Conservation (phyloP, 1,139 yeast species). For the Saccharomyces hybrid region DNA sequence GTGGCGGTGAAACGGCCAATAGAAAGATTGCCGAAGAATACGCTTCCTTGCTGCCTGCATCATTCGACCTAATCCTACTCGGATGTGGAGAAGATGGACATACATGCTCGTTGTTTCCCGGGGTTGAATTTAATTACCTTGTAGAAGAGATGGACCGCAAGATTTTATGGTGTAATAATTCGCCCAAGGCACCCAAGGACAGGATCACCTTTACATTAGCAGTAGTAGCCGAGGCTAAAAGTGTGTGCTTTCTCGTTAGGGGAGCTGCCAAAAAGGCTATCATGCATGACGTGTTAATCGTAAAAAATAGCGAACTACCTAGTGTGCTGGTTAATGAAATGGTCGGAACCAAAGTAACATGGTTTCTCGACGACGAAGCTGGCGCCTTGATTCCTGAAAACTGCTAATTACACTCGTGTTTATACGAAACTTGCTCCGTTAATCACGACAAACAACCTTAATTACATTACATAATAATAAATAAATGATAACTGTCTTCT, state of each 20-base stretch:
- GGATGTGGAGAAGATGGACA: slow-evolving; percentile 99
- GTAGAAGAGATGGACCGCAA: slow-evolving; percentile 62
- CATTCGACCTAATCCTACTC: slow-evolving; percentile 75
- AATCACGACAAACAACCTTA: not conserved
- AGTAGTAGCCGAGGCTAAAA: slow-evolving; percentile 66
- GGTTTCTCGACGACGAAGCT: slow-evolving; percentile 81
- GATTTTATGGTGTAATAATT: slow-evolving; percentile 84
- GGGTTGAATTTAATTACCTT: slow-evolving; percentile 58
- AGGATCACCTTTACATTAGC: slow-evolving; percentile 92
- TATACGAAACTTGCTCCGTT: not conserved
- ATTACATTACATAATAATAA: not conserved
- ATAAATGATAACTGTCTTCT: not conserved
- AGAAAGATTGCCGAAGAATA: slow-evolving; percentile 79
- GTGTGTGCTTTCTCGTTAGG: slow-evolving; percentile 77
- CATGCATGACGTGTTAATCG: slow-evolving; percentile 57
- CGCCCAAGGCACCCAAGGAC: slow-evolving; percentile 88
- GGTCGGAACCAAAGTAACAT: slow-evolving; percentile 43
- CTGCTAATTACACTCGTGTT: not conserved
- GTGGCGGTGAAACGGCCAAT: slow-evolving; percentile 43
- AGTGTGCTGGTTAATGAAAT: slow-evolving; percentile 60
- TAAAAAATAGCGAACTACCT: slow-evolving; percentile 52
- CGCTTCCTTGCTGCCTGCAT: slow-evolving; percentile 67
- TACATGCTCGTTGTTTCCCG: slow-evolving; percentile 78
- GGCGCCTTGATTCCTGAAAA: slow-evolving; percentile 28
- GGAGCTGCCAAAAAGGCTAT: slow-evolving; percentile 79